Base-by-base conservation (phyloP, 129 eudicot genomes). In the Artemisia annua region DNA sequence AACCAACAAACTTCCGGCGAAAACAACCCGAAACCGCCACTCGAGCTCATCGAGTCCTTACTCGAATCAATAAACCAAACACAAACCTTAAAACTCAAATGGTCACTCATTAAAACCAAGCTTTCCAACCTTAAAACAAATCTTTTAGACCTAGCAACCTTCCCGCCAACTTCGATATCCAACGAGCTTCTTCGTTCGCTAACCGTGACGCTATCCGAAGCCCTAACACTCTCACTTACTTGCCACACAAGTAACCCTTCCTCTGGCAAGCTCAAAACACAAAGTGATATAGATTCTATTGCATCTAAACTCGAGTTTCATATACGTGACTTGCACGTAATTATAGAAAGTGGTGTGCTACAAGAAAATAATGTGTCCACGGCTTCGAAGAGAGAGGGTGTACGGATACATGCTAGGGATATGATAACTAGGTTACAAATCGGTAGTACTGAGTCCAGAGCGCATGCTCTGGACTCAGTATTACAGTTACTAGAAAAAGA, bases 391-490 rank as follows among this genome's bases (percentile, higher is more conserved):
- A 57, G 75, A 19, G 85, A 77, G 8, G 71, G 85, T 17, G 83
- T 80, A n/a, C 74, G 93, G 70, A 81, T 73, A 1, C 83, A 87
- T 72, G 68, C 80, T 11, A 65, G 90, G 63, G 78, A 72, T 56
- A 59, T 90, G 74, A 64, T 90, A 15, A 90, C 97, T 43, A 82
- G 89, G 78, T 76, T 90, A 49, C 97, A 90, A 79, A 87, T 90
- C 51, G 94, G 91, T 19, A 69, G 94, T 1, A 46, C 70, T 11
- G 85, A 85, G 50, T 85, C 91, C 48, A 85, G 78, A 73, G 75
- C 14, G 74, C 69, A 63, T 15, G 87, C 80, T 6, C 74, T 90
- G 7, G 91, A 87, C 6, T 85, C 85, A 52, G 28, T 87, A 0
- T 22, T 81, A 2, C 74, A 74, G 59, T 66, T 90, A 18, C 51